phyloP scores from a whole-genome alignment of 768 basidiomycete species.

The Atractiella rhizophila region DNA sequence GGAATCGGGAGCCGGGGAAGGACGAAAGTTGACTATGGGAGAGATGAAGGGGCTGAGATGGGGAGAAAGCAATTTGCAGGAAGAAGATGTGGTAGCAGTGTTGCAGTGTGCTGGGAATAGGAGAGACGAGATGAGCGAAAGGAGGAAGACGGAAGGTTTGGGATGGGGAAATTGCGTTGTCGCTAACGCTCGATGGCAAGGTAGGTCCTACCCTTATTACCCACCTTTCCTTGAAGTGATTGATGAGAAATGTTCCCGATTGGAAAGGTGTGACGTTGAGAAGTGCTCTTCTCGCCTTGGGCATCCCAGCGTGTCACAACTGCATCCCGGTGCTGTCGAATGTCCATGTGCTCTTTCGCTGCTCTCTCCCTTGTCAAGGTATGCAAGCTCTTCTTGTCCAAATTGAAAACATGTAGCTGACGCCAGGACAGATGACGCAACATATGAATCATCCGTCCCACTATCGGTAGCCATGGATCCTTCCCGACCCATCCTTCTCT shows the following conservation, averaged over 20 bases:
- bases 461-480: constrained; percentile 1
- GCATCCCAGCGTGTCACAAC: too few species aligned
- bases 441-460: constrained; percentile 4
- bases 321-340: too few species aligned
- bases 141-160: constrained; percentile 7
- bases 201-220: too few species aligned
- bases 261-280: not conserved
- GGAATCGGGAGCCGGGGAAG: too few species aligned
- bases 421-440: constrained; percentile 6
- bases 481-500: constrained; percentile 9
- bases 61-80: too few species aligned
- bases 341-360: not conserved
- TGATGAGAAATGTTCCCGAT: not conserved
- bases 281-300: too few species aligned
- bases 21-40: too few species aligned
- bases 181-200: too few species aligned
- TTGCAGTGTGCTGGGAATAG: constrained; percentile 26
- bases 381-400: not conserved
- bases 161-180: constrained; percentile 7
- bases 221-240: too few species aligned
- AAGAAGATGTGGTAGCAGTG: constrained; percentile 27
- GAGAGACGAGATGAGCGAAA: constrained; percentile 5
- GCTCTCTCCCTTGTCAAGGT: not conserved
- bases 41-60: too few species aligned
- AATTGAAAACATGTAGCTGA: constrained; percentile 8